These are phyloP conservation scores for Zoysia matrella DNA, from an alignment of 202 grass and related monocot species.

Conservation along the genomic window DNA sequence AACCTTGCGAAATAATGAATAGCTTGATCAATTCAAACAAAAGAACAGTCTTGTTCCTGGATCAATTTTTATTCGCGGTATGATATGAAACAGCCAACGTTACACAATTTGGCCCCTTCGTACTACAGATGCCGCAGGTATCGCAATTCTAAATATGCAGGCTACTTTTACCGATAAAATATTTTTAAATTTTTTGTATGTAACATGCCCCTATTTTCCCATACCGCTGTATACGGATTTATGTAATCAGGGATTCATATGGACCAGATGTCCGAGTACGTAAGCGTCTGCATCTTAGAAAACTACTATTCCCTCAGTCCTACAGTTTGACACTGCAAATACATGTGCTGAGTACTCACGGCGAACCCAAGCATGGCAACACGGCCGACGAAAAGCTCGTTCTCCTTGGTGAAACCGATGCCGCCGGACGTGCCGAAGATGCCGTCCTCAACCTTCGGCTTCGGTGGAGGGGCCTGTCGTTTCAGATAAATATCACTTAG, in stretches of 20 bases:
- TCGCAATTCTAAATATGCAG: too few species aligned
- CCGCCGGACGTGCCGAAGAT: slow-evolving; percentile 97
- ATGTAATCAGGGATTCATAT: too few species aligned
- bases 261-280: too few species aligned
- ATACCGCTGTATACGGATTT: too few species aligned
- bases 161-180: too few species aligned
- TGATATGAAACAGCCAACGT: background rate
- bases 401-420: slow-evolving; percentile 99
- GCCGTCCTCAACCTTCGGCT: slow-evolving; percentile 77
- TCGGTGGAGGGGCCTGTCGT: slow-evolving; percentile 45
- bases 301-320: too few species aligned
- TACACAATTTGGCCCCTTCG: background rate
- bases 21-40: background rate
- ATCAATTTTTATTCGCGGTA: background rate
- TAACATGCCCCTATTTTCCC: too few species aligned
- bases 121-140: too few species aligned
- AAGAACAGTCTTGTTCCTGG: background rate
- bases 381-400: slow-evolving; percentile 96
- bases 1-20: background rate
- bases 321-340: too few species aligned
- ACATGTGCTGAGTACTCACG: slow-evolving; percentile 53
- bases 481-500: background rate
- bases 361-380: slow-evolving; percentile 99
- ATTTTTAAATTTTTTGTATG: too few species aligned
- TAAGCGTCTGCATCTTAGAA: too few species aligned